phyloP scores from a whole-genome alignment of 2,329 filamentous ascomycete genomes.

The Paraphaeosphaeria sporulosa region DNA sequence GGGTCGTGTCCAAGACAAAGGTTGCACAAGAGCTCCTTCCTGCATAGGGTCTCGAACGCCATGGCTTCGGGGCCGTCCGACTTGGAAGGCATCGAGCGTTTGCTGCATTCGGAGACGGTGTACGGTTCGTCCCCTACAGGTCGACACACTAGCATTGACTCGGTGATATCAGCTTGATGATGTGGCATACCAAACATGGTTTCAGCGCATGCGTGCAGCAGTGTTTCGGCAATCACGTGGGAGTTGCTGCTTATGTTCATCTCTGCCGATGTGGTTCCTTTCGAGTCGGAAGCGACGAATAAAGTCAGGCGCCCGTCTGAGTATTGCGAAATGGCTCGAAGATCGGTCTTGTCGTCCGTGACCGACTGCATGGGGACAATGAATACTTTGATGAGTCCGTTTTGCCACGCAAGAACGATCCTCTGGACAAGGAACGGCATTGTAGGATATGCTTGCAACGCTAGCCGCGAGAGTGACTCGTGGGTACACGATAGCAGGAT shows the following conservation, averaged over 20 bases:
- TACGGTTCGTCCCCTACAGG: slow-evolving; percentile 27
- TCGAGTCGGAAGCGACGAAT: slow-evolving; percentile 43
- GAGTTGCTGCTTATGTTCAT: slow-evolving; percentile 46
- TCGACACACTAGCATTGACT: slow-evolving; percentile 42
- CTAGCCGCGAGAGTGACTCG: slow-evolving; percentile 42
- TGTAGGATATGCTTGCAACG: slow-evolving; percentile 56
- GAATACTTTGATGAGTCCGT: slow-evolving; percentile 41
- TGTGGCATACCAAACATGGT: slow-evolving; percentile 45
- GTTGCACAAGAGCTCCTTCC: slow-evolving; percentile 56
- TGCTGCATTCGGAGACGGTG: slow-evolving; percentile 42
- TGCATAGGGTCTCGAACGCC: slow-evolving; percentile 38
- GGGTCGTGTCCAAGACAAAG: slow-evolving; percentile 59
- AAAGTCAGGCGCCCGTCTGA: slow-evolving; percentile 38
- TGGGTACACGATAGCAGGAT: slow-evolving; percentile 50
- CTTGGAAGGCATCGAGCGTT: slow-evolving; percentile 42
- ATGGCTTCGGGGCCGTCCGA: slow-evolving; percentile 23
- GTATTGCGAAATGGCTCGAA: slow-evolving; percentile 47
- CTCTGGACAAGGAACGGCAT: slow-evolving; percentile 42
- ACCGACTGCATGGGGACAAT: slow-evolving; percentile 45
- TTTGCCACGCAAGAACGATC: slow-evolving; percentile 44
- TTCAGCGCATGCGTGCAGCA: slow-evolving; percentile 44
- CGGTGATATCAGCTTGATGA: slow-evolving; percentile 41
- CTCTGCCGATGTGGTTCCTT: slow-evolving; percentile 27
- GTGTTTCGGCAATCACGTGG: slow-evolving; percentile 42
- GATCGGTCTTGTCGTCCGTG: slow-evolving; percentile 41